Evolutionary conservation across 345 rosid genomes (phyloP).

Genomic region (Trapa incisa): DNA sequence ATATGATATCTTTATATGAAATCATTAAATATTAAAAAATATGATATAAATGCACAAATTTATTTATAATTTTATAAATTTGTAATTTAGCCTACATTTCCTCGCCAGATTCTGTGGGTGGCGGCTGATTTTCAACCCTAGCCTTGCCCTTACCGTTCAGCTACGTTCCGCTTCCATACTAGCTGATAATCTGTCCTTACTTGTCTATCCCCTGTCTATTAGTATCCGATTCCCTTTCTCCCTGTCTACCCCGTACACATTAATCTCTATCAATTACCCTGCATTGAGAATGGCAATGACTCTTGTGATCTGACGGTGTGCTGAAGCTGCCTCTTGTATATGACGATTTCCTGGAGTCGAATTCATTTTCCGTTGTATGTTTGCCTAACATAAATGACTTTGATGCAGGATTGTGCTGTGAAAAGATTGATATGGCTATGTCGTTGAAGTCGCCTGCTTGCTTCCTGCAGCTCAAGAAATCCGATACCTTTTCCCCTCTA

Average conservation of each 20-base stretch:
- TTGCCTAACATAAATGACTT: background rate
- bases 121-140: background rate
- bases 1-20: too few species aligned
- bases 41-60: too few species aligned
- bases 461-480: constrained; percentile 21
- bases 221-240: background rate
- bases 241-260: background rate
- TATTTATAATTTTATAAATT: too few species aligned
- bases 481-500: constrained; percentile 15
- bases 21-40: too few species aligned
- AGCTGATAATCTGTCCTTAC: background rate
- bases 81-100: too few species aligned
- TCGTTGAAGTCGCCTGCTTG: constrained; percentile 12
- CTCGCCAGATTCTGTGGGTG: background rate
- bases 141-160: background rate
- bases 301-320: background rate
- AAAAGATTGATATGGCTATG: constrained; percentile 19
- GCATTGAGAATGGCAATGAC: background rate
- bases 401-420: background rate
- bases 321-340: background rate
- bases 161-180: background rate
- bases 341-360: background rate
- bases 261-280: background rate
- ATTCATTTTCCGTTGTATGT: background rate
- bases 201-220: background rate